These are phyloP conservation scores for Dinochytrium kinnereticum DNA, from an alignment of 371 early-diverging fungal species.

Conservation along the genomic window DNA sequence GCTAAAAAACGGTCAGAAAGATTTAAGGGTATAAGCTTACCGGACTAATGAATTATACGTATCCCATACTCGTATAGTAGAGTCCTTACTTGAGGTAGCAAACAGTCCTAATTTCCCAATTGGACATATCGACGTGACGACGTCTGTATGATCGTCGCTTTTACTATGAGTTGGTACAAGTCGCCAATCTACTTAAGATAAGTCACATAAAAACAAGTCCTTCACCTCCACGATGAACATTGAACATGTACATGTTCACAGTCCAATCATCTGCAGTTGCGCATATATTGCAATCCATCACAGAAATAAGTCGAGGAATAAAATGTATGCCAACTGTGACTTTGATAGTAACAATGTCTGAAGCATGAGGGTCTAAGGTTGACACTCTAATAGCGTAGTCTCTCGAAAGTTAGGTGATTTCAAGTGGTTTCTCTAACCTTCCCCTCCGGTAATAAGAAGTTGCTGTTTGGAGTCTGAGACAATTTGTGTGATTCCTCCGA, in stretches of 20 bases:
- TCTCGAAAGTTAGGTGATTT: slow-evolving; percentile 5
- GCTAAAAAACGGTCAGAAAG: slow-evolving; percentile 20
- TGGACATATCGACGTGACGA: slow-evolving; percentile 40
- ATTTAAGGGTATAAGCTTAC: slow-evolving; percentile 29
- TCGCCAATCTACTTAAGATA: slow-evolving; percentile 41
- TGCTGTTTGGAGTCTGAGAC: slow-evolving; percentile 25
- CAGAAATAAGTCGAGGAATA: slow-evolving; percentile 41
- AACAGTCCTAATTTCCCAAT: slow-evolving; percentile 44
- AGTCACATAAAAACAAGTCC: no score
- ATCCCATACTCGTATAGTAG: slow-evolving; percentile 55
- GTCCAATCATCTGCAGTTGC: slow-evolving; percentile 47
- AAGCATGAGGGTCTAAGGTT: slow-evolving; percentile 29
- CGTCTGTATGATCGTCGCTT: slow-evolving; percentile 56
- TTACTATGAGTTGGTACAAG: slow-evolving; percentile 41
- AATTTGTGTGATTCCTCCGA: slow-evolving; percentile 42
- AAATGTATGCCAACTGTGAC: slow-evolving; percentile 40
- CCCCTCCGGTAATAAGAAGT: slow-evolving; percentile 40
- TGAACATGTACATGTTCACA: slow-evolving; percentile 47
- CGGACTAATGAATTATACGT: slow-evolving; percentile 48
- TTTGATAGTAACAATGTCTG: slow-evolving; percentile 35
- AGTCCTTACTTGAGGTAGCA: slow-evolving; percentile 44
- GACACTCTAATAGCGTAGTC: slow-evolving; percentile 47
- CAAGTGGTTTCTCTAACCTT: slow-evolving; percentile 26
- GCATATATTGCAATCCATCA: slow-evolving; percentile 40
- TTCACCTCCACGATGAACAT: slow-evolving; percentile 32